Base-by-base conservation (phyloP, 495 filamentous ascomycete species). In the Evernia prunastri region DNA sequence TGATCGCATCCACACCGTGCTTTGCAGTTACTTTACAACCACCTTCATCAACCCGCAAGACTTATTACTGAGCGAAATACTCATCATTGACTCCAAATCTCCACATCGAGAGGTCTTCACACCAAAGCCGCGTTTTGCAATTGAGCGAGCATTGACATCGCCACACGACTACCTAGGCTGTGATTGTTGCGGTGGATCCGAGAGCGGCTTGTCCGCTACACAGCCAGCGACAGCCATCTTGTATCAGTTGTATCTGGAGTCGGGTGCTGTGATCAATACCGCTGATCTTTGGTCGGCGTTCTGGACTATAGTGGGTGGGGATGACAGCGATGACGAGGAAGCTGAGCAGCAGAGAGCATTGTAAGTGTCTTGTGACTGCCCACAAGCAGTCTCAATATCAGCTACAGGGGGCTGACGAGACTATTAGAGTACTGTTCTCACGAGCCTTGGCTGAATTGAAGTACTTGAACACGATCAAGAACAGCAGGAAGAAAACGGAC, bases 231-330 rank as follows among this genome's bases (percentile, higher is more conserved):
- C 87, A 20, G 82, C 91, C 3, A 88, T 96, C 23, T 69, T 97
- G 64, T 98, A 96, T 76, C 90, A 95, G 63, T 77, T 97, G 35
- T 97, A 96, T 73, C 82, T 92, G 23, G 93, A 97, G 76, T 89
- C 92, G 1, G 93, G 93, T 7, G 81, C 87, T 9, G 74, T 96
- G 56, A 86, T 98, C 69, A 98, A 98, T 72, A 85, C 89, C 9
- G 86, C 86, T 51, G 94, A 98, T 74, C 74, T 98, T 29, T 96
- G 90, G 91, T 84, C 87, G 29, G 91, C 94, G 2, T 97, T 96
- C 72, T 82, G 85, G 64, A 85, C 84, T 8, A 84, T 96, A 12
- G 79, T 92, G 51, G 86, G 86, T 39, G 84, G 83, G 12, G 87
- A 87, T 8, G 78, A 83, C 17, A 77, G 77, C 2, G 76, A 82